phyloP scores from a whole-genome alignment of 2,329 filamentous ascomycete species.

The Aspergillus quadrilineatus region DNA sequence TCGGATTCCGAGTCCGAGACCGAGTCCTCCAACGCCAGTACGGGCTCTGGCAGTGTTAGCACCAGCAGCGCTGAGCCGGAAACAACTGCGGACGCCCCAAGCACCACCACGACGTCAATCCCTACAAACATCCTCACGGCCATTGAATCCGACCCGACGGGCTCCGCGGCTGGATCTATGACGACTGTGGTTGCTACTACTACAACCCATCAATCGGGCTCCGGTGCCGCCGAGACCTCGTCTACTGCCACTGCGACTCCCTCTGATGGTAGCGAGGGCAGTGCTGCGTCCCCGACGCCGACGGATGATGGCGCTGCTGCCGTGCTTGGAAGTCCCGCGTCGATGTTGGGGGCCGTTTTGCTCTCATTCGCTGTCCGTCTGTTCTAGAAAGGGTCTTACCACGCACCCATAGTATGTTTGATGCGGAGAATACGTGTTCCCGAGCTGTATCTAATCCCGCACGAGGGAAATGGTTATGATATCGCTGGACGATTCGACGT shows the following conservation, averaged over 20 bases:
- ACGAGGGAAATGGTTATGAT: not conserved
- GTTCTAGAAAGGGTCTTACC: not conserved
- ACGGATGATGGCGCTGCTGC: conserved; percentile 15
- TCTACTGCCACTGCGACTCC: not conserved
- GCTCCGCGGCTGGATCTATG: not conserved
- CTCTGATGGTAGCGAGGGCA: not conserved
- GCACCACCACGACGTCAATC: conserved; percentile 4
- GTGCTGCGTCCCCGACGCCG: conserved; percentile 10
- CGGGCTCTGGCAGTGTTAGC: not conserved
- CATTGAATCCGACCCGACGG: conserved; percentile 21
- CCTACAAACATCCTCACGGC: conserved; percentile 18
- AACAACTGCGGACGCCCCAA: not conserved
- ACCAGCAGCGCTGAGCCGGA: not conserved
- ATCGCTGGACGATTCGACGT: conserved; percentile 7
- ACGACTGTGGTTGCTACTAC: conserved; percentile 1
- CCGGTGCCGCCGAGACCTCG: not conserved
- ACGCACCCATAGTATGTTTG: not conserved
- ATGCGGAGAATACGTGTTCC: not conserved
- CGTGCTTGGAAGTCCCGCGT: conserved; percentile 1
- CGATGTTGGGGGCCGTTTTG: conserved; percentile 21
- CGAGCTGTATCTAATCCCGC: not conserved
- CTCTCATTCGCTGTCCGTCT: conserved; percentile 1
- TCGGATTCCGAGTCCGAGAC: not conserved
- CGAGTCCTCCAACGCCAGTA: not conserved
- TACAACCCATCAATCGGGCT: not conserved